Evolutionary conservation across 176 grass and related monocot species (phyloP).

Genomic region (Elymus sibiricus): DNA sequence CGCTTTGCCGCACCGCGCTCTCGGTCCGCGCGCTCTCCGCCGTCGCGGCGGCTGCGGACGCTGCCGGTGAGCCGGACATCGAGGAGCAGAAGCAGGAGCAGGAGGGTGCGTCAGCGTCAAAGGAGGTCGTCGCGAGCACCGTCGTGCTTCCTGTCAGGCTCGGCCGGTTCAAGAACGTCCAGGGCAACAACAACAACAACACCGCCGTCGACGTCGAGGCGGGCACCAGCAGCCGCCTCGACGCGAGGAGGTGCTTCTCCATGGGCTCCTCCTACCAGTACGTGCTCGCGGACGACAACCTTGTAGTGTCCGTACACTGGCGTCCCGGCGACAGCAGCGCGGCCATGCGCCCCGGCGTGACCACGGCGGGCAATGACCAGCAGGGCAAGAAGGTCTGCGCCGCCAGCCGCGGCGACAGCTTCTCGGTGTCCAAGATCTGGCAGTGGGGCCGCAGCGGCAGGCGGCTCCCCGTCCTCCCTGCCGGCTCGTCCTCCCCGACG

Average conservation of each 20-base stretch:
- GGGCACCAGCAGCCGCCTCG: constrained; percentile 57
- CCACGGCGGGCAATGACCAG: not conserved
- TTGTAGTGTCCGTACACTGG: constrained; percentile 50
- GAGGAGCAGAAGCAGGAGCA: constrained; percentile 40
- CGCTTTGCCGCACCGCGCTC: constrained; percentile 71
- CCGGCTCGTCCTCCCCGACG: constrained; percentile 23
- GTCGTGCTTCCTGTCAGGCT: constrained; percentile 69
- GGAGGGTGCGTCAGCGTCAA: not conserved
- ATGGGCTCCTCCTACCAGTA: constrained; percentile 87
- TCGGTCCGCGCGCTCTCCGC: constrained; percentile 17
- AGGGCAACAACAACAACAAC: not conserved
- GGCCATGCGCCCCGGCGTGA: not conserved
- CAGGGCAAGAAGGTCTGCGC: constrained; percentile 58
- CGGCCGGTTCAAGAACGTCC: constrained; percentile 66
- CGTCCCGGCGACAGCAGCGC: constrained; percentile 19
- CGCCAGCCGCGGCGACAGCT: constrained; percentile 73
- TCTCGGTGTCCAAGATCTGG: constrained; percentile 98
- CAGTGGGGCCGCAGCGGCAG: constrained; percentile 71
- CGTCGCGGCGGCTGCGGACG: not conserved
- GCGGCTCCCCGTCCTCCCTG: constrained; percentile 37
- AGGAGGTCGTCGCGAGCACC: constrained; percentile 17
- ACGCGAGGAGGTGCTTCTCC: constrained; percentile 75
- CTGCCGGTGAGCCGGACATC: not conserved
- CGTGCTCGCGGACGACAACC: constrained; percentile 54
- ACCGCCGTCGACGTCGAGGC: constrained; percentile 9